Evolutionary conservation across 768 basidiomycete genomes (phyloP), one percentile per base, ranked within the genome.

Genomic region (Trametes cubensis): DNA sequence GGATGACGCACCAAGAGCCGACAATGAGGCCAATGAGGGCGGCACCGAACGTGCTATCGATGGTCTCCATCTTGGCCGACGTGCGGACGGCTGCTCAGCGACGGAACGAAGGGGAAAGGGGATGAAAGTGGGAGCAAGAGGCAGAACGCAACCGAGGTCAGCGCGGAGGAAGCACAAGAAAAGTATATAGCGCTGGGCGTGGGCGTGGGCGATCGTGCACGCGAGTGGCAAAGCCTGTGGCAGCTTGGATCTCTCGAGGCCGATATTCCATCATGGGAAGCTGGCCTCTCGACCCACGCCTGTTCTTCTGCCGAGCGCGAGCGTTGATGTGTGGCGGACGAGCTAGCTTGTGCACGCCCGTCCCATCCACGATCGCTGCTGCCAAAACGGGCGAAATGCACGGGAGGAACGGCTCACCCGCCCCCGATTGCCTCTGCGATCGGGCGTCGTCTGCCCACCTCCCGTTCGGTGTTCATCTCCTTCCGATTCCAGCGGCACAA

Each of bases 1-100:
- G 47, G 14, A 18, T 40, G 5, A 67, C 80, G 56, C 67, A 83
- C 81, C 79, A 69, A n/a, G 80, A 74, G 58, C 77, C 77, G 17
- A 69, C 70, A 39, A 81, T 68, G 39, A 82, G 74, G 38, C 81
- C 80, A 61, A 83, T 69, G 61, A 83, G 78, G 39, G 78, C 77
- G 28, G 74, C 75, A 41, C 81, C 81, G 61, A 79, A 82, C 17
- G 79, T 80, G 42, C 53, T 62, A 44, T 66, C 61, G 30, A 66
- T 57, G 26, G 52, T 11, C 17, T 41, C 58, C 62, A 64, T 64
- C 17, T 28, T 28, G 38, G 23, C 20, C 39, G 18, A 39, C 40
- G n/a, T 28, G 40, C 47, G 23, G 39, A 50, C 48, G 28, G 28
- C 28, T 28, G 28, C 28, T 28, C 28, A 28, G 28, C 28, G 28